Base-by-base conservation (phyloP, 2,329 filamentous ascomycete species). In the Venturia effusa region DNA sequence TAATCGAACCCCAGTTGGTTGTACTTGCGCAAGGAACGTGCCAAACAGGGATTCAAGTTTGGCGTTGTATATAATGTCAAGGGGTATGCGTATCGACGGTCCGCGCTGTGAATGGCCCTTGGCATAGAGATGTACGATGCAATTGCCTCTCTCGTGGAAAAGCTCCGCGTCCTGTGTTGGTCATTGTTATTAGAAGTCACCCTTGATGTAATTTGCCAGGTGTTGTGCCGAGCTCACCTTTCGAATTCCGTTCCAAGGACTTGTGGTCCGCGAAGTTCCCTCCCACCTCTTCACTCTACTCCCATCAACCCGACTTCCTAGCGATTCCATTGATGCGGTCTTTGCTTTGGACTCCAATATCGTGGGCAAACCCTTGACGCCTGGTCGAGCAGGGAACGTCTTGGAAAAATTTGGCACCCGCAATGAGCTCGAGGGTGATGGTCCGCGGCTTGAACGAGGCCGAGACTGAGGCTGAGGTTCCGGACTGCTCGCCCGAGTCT, bases 81-180 rank as follows among this genome's bases (percentile, higher is more conserved):
- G 75, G 0, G 85, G 83, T 1, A 92, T 74, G 66, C 81, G 84
- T 71, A 92, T 88, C 1, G 88, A 84, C 1, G 89, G 85, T 0
- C 86, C 86, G 68, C 84, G 78, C 64, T 79, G 80, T 3, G 87
- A 89, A 64, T 84, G 83, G 45, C 86, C 86, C 67, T 80, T 79
- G n/a, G 76, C 82, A 69, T 89, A 86, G 0, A 92, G 78, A 72
- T 92, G 81, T 1, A 92, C 80, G 19, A 85, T 78, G 69, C 88
- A 92, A 70, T 91, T 84, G 17, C 86, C 88, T 67, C 85, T 75
- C 13, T 81, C 78, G 66, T 81, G 80, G 86, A 86, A 92, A 2
- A 93, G 77, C 67, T 91, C 88, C 2, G 83, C 78, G 68, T 92
- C 89, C 88, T 92, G 65, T 32, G 39, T 37, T 34, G 27, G 37